Conservation (phyloP, 805 yeast genomes). For the Saturnispora hagleri region DNA sequence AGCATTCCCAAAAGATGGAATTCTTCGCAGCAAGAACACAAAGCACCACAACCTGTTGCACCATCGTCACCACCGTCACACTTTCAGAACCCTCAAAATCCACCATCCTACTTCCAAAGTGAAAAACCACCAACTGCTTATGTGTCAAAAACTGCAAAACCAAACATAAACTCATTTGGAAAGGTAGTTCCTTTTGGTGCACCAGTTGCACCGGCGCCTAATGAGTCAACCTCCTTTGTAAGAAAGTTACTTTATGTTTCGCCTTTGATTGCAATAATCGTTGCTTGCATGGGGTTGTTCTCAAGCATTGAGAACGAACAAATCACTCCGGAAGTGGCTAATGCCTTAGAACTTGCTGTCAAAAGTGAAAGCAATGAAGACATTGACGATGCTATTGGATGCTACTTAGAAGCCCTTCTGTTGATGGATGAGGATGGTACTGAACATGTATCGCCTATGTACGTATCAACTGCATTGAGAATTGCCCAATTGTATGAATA, state of each 20-base stretch:
- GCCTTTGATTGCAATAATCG: not conserved
- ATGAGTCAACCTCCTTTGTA: not conserved
- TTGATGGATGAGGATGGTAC: constrained; percentile 46
- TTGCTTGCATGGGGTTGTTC: not conserved
- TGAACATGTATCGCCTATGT: constrained; percentile 59
- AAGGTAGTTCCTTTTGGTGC: not conserved
- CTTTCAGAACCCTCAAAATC: constrained; percentile 13
- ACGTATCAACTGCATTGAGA: constrained; percentile 79
- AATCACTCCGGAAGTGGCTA: constrained; percentile 11
- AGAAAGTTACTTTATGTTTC: not conserved
- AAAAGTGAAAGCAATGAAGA: constrained; percentile 30
- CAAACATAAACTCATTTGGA: not conserved
- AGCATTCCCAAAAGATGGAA: not conserved
- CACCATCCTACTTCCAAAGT: constrained; percentile 8
- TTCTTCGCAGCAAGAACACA: not conserved
- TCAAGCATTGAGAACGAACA: constrained; percentile 6
- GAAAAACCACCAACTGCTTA: not conserved
- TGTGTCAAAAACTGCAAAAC: not conserved
- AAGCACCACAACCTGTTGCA: not conserved
- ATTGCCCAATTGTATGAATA: constrained; percentile 73
- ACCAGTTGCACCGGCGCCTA: not conserved
- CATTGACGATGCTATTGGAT: constrained; percentile 54
- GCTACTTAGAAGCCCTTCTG: constrained; percentile 62
- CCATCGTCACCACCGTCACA: constrained; percentile 2
- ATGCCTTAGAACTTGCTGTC: constrained; percentile 9